These are phyloP conservation scores for Auxenochlorella pyrenoidosa DNA, from an alignment of 139 green algal genomes.

Conservation along the genomic window DNA sequence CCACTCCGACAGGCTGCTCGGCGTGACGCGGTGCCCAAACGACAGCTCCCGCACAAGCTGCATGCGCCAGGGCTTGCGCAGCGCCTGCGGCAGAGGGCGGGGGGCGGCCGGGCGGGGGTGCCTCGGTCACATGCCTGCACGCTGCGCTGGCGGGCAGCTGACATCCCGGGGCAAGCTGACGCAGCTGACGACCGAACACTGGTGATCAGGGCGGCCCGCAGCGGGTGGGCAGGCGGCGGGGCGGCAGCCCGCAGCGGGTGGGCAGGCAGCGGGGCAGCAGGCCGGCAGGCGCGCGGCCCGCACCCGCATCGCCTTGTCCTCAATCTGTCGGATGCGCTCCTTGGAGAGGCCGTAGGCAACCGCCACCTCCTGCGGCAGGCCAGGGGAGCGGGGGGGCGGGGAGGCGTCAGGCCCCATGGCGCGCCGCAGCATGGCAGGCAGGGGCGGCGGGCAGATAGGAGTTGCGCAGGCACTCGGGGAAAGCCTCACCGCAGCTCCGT, in stretches of 20 bases:
- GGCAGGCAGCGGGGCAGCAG: neutral
- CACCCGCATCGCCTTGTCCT: conserved; percentile 76
- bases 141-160: too few relatives aligned
- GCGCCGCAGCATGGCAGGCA: neutral
- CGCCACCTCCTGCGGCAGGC: conserved; percentile 32
- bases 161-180: too few relatives aligned
- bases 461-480: neutral
- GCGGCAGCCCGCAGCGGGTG: neutral
- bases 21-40: neutral
- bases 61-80: conserved; percentile 23
- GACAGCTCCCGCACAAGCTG: conserved; percentile 21
- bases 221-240: neutral
- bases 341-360: conserved; percentile 60
- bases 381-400: neutral
- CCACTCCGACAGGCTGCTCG: neutral
- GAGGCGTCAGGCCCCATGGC: conserved; percentile 5
- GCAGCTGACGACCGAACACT: too few relatives aligned
- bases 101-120: too few relatives aligned
- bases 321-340: conserved; percentile 91
- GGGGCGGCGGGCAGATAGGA: neutral
- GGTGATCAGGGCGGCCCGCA: too few relatives aligned
- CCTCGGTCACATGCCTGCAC: too few relatives aligned
- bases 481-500: too few relatives aligned
- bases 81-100: neutral
- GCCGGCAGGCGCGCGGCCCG: neutral